Conservation (phyloP, 805 yeast species). For the Candida cerambycidarum region DNA sequence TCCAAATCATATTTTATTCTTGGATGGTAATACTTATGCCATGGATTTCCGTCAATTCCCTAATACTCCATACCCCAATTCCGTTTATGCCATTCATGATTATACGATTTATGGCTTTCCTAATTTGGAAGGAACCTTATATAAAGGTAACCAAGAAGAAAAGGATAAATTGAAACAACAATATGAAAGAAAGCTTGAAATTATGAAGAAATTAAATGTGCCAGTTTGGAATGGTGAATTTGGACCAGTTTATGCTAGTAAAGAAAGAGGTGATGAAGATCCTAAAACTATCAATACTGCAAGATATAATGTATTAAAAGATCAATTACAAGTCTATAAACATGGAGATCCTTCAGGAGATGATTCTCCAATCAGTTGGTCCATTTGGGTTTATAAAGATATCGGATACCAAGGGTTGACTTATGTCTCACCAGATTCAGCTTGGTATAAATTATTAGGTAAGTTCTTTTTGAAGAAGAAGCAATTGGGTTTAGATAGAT, state of each 20-base stretch:
- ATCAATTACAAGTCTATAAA: constrained; percentile 45
- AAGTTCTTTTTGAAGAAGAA: constrained; percentile 44
- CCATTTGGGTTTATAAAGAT: constrained; percentile 55
- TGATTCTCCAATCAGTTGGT: constrained; percentile 46
- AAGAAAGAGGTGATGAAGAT: constrained; percentile 41
- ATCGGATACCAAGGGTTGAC: constrained; percentile 53
- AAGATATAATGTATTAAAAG: constrained; percentile 44
- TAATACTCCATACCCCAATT: constrained; percentile 39
- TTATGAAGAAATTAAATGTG: constrained; percentile 37
- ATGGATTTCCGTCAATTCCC: constrained; percentile 52
- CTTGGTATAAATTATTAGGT: constrained; percentile 43
- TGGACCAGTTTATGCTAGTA: constrained; percentile 50
- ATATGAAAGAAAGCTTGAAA: constrained; percentile 45
- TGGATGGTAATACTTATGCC: constrained; percentile 53
- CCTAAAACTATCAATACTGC: constrained; percentile 36
- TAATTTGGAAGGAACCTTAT: constrained; percentile 26
- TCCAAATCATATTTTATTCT: constrained; percentile 48
- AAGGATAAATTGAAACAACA: constrained; percentile 33
- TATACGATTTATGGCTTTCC: constrained; percentile 50
- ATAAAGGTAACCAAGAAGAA: constrained; percentile 36
- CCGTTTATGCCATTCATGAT: constrained; percentile 54
- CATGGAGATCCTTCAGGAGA: constrained; percentile 51
- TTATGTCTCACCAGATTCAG: constrained; percentile 45
- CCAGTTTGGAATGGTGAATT: constrained; percentile 59
- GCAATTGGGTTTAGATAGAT: constrained; percentile 46